Evolutionary conservation across 2,329 filamentous ascomycete species (phyloP).

Genomic region (Drechslera avenae): DNA sequence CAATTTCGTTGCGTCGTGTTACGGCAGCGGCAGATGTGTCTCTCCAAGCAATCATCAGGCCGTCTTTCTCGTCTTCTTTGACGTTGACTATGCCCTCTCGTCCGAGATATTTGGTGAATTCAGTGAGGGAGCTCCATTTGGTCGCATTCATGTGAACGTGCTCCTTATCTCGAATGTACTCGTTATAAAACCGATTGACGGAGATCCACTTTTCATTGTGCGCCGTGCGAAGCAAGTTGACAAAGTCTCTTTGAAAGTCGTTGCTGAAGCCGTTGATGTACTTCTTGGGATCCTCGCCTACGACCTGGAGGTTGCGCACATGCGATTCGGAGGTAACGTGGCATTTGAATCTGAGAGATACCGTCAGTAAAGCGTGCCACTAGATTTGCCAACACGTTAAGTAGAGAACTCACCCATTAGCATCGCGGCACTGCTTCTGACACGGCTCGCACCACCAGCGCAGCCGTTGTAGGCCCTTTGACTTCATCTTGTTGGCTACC

Average conservation of each 20-base stretch:
- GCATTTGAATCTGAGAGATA: slow-evolving; percentile 50
- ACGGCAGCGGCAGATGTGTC: slow-evolving; percentile 89
- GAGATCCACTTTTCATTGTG: slow-evolving; percentile 91
- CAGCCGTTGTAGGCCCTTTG: slow-evolving; percentile 65
- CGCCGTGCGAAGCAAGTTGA: slow-evolving; percentile 75
- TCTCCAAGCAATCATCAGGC: slow-evolving; percentile 85
- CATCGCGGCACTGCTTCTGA: slow-evolving; percentile 76
- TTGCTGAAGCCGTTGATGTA: slow-evolving; percentile 80
- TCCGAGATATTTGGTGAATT: slow-evolving; percentile 87
- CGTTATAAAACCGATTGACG: slow-evolving; percentile 93
- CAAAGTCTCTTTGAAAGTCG: slow-evolving; percentile 81
- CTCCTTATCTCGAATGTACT: slow-evolving; percentile 73
- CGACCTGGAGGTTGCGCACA: slow-evolving; percentile 74
- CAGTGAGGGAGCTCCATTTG: slow-evolving; percentile 83
- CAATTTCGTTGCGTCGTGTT: slow-evolving; percentile 76
- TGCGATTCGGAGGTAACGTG: slow-evolving; percentile 85
- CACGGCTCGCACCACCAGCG: slow-evolving; percentile 90
- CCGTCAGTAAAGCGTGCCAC: too few relatives aligned
- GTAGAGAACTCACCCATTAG: slow-evolving; percentile 63
- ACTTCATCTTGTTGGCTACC: slow-evolving; percentile 88
- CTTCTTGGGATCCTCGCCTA: slow-evolving; percentile 86
- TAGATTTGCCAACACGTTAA: too few relatives aligned
- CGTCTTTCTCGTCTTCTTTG: slow-evolving; percentile 82
- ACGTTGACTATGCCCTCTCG: slow-evolving; percentile 86
- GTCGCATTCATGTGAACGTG: slow-evolving; percentile 96